phyloP scores from a whole-genome alignment of 2,329 filamentous ascomycete species.

The Verticillium zaregamsianum region DNA sequence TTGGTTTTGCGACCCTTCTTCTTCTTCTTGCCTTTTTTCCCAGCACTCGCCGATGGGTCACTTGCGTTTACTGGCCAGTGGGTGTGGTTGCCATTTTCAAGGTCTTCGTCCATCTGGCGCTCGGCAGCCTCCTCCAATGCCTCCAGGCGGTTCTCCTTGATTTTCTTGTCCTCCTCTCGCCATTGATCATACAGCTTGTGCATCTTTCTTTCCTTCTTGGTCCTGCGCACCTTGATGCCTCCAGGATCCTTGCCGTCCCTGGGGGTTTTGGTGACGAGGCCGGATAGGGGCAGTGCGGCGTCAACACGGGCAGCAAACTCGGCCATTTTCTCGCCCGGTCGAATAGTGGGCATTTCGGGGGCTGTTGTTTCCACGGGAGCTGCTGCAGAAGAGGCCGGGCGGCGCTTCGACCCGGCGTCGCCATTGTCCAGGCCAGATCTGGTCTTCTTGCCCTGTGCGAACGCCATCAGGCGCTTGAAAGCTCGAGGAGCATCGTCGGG shows the following conservation, averaged over 20 bases:
- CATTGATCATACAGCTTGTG: constrained; percentile 77
- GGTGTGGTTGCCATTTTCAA: constrained; percentile 39
- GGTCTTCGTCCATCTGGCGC: constrained; percentile 56
- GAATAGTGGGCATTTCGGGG: constrained; percentile 59
- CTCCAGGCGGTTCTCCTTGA: constrained; percentile 61
- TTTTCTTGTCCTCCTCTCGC: constrained; percentile 60
- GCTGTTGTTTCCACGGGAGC: constrained; percentile 16
- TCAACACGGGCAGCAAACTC: constrained; percentile 83
- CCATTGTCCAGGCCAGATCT: constrained; percentile 70
- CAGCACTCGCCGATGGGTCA: constrained; percentile 36
- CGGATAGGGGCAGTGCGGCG: constrained; percentile 72
- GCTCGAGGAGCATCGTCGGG: constrained; percentile 82
- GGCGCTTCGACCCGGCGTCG: constrained; percentile 26
- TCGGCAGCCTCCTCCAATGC: constrained; percentile 61
- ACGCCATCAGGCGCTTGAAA: constrained; percentile 81
- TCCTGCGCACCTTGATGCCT: constrained; percentile 64
- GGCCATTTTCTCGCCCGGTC: constrained; percentile 76
- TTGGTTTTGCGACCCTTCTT: constrained; percentile 39
- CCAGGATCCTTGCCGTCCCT: constrained; percentile 59
- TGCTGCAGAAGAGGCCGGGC: constrained; percentile 17
- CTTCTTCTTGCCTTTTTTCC: constrained; percentile 36
- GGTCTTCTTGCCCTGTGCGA: constrained; percentile 56
- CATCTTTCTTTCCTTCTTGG: constrained; percentile 81
- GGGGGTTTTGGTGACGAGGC: constrained; percentile 59
- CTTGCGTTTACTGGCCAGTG: constrained; percentile 19